A percentile compares a stretch with the other conserved stretches of the same genome.
phyloP scores from a whole-genome alignment of 768 basidiomycete genomes.

The Chlorophyllum brunneum region DNA sequence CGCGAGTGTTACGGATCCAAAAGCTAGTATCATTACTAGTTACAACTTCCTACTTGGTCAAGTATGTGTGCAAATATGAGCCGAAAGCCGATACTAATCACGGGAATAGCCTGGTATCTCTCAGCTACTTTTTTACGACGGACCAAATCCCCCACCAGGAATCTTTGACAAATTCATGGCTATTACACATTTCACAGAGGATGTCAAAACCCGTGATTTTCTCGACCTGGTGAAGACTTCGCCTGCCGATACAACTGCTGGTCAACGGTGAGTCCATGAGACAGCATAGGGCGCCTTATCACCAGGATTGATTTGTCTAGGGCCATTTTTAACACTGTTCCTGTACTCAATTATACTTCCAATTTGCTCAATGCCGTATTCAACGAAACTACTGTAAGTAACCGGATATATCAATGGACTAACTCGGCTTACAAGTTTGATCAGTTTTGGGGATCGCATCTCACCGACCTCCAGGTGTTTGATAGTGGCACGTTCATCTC shows the following conservation, averaged over 20 bases:
- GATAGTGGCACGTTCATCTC: conserved; percentile 30
- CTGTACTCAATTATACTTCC: conserved; percentile 31
- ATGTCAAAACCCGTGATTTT: conserved; percentile 39
- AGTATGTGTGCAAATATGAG: too few relatives aligned
- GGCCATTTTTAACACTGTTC: conserved; percentile 38
- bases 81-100: neutral
- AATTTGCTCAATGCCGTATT: conserved; percentile 35
- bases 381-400: conserved; percentile 36
- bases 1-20: conserved; percentile 43
- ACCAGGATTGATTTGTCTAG: conserved; percentile 14
- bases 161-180: conserved; percentile 49
- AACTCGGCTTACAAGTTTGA: neutral
- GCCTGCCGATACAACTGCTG: conserved; percentile 31
- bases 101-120: conserved; percentile 14
- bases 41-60: neutral
- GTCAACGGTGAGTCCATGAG: conserved; percentile 18
- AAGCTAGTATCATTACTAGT: conserved; percentile 39
- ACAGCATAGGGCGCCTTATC: neutral
- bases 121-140: conserved; percentile 57
- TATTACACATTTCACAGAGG: conserved; percentile 33
- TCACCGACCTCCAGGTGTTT: conserved; percentile 16
- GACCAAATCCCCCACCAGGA: conserved; percentile 41
- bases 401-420: neutral
- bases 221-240: conserved; percentile 34
- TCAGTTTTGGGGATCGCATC: conserved; percentile 42